Evolutionary conservation across 176 grass and related monocot genomes (phyloP), one percentile per base, ranked within the genome.

Genomic region (Canna indica): DNA sequence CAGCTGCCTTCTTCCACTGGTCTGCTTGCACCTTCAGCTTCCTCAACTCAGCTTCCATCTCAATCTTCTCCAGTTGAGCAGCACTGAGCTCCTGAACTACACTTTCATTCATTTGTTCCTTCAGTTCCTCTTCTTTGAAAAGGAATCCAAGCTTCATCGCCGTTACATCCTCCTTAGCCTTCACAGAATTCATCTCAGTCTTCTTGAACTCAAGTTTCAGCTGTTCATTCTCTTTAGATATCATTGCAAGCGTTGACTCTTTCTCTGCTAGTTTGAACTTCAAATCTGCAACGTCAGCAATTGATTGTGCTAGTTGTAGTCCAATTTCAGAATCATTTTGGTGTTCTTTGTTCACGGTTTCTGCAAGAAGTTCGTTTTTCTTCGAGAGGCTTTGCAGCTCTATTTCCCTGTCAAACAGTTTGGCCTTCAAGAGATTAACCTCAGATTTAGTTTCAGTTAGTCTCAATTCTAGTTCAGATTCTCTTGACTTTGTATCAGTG

Each of bases 1-100:
- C 94, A 0, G 94, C 89, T 0, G 94, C 94, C 82, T 99, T 99
- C 64, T 89, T 83, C 94, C 94, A 99, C 71, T 99, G 94, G 54
- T 99, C 94, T 0, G 86, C 85, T 69, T 99, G 89, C 65, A 99
- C 83, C 0, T 89, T 85, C 36, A 99, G 73, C 5, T 86, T 79
- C 34, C 77, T 85, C 38, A 99, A 72, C 75, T 99, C 94, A 0
- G 78, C 60, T 54, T 97, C 86, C 41, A 87, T 89, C 72, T 97
- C 86, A 0, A 65, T 46, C n/a, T 77, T 64, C 0, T 79, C 77
- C 0, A 69, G 77, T 77, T 87, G 84, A 8, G 73, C 86, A 0
- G 94, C 77, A 0, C 84, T 83, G 48, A 93, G 80, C 80, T 99
- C 88, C 82, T 97, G 89, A 0, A 84, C 81, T 31, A 78, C 80